Evolutionary conservation across 441 rosid genomes (phyloP).

Genomic region (Pelargonium myrrhifolium): DNA sequence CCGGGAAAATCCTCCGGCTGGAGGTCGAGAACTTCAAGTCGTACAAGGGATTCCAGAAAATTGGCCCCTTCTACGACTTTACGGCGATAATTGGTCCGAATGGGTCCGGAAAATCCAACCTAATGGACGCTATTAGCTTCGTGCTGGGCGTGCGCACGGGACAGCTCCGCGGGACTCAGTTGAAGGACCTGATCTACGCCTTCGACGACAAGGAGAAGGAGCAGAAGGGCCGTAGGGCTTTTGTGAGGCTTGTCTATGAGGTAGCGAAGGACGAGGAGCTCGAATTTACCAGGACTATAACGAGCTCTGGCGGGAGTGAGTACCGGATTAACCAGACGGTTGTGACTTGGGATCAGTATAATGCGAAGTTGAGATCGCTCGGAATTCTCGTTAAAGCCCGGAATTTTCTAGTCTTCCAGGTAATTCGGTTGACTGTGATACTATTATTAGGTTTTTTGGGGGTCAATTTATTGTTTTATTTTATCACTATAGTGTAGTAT

Average conservation of each 20-base stretch:
- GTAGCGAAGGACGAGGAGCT: conserved; percentile 68
- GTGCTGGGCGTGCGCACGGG: conserved; percentile 98
- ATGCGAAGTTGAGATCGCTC: conserved; percentile 58
- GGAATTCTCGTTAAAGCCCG: conserved; percentile 98
- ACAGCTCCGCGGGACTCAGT: conserved; percentile 93
- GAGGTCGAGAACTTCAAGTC: conserved; percentile 98
- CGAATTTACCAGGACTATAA: conserved; percentile 70
- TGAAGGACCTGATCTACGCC: conserved; percentile 94
- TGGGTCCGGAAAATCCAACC: conserved; percentile 94
- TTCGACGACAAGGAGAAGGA: conserved; percentile 87
- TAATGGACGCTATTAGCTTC: conserved; percentile 98
- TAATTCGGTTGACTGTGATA: conserved; percentile 16
- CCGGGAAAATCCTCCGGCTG: conserved; percentile 69
- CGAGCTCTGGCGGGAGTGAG: conserved; percentile 79
- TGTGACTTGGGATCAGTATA: conserved; percentile 91
- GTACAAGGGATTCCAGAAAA: conserved; percentile 73
- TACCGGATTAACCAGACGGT: conserved; percentile 69
- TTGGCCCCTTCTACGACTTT: conserved; percentile 95
- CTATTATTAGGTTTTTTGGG: background rate
- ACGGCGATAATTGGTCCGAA: conserved; percentile 98
- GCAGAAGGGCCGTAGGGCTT: conserved; percentile 79
- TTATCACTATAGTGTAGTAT: no score
- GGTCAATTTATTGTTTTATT: no score
- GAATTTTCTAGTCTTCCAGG: conserved; percentile 97
- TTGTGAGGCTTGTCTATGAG: conserved; percentile 71